phyloP scores from a whole-genome alignment of 768 basidiomycete species.

The Lentinula aciculospora region DNA sequence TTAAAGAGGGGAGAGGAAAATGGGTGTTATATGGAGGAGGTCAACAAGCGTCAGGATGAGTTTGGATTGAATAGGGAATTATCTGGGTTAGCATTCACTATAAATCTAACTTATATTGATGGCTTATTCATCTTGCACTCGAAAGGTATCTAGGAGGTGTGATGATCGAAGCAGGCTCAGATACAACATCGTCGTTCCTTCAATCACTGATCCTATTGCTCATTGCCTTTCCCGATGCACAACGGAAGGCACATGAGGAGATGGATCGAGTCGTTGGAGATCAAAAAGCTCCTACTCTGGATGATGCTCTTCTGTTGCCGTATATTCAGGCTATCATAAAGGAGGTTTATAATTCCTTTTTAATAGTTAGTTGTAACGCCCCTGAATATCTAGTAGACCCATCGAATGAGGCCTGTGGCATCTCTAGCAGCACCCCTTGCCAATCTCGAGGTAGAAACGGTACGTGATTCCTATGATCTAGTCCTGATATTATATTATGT shows the following conservation, averaged over 20 bases:
- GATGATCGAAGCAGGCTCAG: conserved; percentile 24
- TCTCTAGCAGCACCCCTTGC: neutral
- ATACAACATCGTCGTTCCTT: conserved; percentile 22
- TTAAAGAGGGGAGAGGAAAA: conserved; percentile 18
- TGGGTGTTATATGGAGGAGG: conserved; percentile 26
- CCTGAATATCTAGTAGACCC: neutral
- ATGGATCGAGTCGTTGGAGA: conserved; percentile 22
- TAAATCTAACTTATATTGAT: neutral
- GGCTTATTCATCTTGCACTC: neutral
- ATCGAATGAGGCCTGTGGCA: conserved; percentile 9
- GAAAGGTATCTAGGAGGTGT: conserved; percentile 24
- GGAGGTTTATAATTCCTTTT: conserved; percentile 10
- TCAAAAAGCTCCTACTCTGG: conserved; percentile 14
- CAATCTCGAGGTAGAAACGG: neutral
- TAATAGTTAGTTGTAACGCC: neutral
- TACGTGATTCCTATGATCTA: neutral
- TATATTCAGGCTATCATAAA: conserved; percentile 20
- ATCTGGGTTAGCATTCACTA: conserved; percentile 14
- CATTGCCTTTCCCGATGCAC: conserved; percentile 18
- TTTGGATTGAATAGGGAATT: conserved; percentile 19
- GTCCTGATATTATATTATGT: neutral
- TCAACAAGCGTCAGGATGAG: conserved; percentile 18
- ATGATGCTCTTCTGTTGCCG: conserved; percentile 14
- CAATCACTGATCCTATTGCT: conserved; percentile 16
- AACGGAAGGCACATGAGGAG: conserved; percentile 22